Evolutionary conservation across 106 monocot species (phyloP), one percentile per base, ranked within the genome.

Genomic region (Hemerocallis citrina): DNA sequence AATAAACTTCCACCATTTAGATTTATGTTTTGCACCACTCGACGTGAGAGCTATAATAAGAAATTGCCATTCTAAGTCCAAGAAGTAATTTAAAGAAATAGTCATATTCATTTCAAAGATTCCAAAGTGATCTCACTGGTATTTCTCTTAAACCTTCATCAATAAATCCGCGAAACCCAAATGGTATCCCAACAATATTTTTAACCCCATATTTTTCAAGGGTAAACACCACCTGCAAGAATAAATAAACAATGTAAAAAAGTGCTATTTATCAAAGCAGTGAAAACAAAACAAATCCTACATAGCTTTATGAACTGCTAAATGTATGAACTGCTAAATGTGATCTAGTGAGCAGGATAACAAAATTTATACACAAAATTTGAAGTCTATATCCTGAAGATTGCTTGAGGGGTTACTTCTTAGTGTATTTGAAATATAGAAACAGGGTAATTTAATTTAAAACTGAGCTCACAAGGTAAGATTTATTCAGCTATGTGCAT

Each of bases 161-260:
- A 55, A 70, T 78, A 71, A 93, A 93, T 16, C 92, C 92, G 50
- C 76, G 74, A 34, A 81, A 93, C 32, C 92, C 92, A 59, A 75
- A 85, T 27, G 81, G 92, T 30, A 93, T 84, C 35, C 92, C 92
- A 55, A 85, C 76, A 47, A 93, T 93, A 42, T 78, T 85, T 74
- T 79, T 85, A 22, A 88, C 92, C 1, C 92, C 92, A 69, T 93
- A 88, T 60, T 81, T 88, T 47, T 88, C 92, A 48, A 93, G 84
- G 11, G 92, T 93, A 36, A 93, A 62, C 21, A 93, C 92, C 62
- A 93, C 88, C 92, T 93, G 72, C 74, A 62, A 55, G 23, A 27
- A 43, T 40, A 44, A 62, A 22, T 43, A 62, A 62, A 17, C 22
- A 55, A 55, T 28, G 25, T 46, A 41, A 41, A 12, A n/a, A n/a